Conservation (phyloP, 2,329 filamentous ascomycete species). For the Ophioceras dolichostomum region DNA sequence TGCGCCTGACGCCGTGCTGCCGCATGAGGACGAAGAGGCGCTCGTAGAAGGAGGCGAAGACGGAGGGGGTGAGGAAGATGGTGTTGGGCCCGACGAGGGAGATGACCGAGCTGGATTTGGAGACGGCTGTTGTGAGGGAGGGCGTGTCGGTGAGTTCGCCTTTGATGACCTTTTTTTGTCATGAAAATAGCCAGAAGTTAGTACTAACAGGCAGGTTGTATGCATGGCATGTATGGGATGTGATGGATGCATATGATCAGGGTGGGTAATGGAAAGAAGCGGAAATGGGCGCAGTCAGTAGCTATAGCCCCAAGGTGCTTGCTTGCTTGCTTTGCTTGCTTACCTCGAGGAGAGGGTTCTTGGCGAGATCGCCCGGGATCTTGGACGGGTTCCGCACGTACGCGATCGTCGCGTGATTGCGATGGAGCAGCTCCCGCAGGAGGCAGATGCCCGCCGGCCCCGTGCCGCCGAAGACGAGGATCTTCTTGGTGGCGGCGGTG, state of each 20-base stretch:
- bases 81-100: constrained; percentile 13
- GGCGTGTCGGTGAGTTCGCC: constrained; percentile 11
- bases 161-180: constrained; percentile 14
- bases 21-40: constrained; percentile 14
- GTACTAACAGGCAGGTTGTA: too few species aligned
- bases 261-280: too few species aligned
- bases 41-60: constrained; percentile 9
- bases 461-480: constrained; percentile 18
- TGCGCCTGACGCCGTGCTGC: constrained; percentile 16
- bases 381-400: constrained; percentile 11
- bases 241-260: too few species aligned
- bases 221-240: too few species aligned
- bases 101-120: constrained; percentile 7
- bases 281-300: too few species aligned
- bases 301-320: too few species aligned
- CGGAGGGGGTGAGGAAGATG: not conserved
- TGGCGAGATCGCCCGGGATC: constrained; percentile 11
- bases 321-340: too few species aligned
- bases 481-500: too few species aligned
- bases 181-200: too few species aligned
- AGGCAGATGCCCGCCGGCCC: constrained; percentile 18
- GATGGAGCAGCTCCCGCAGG: constrained; percentile 15
- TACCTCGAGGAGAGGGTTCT: constrained; percentile 10
- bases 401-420: constrained; percentile 13
- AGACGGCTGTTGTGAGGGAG: constrained; percentile 7